Base-by-base conservation (phyloP, 1,284 basidiomycete genomes). In the Coniferiporia sulphurascens region DNA sequence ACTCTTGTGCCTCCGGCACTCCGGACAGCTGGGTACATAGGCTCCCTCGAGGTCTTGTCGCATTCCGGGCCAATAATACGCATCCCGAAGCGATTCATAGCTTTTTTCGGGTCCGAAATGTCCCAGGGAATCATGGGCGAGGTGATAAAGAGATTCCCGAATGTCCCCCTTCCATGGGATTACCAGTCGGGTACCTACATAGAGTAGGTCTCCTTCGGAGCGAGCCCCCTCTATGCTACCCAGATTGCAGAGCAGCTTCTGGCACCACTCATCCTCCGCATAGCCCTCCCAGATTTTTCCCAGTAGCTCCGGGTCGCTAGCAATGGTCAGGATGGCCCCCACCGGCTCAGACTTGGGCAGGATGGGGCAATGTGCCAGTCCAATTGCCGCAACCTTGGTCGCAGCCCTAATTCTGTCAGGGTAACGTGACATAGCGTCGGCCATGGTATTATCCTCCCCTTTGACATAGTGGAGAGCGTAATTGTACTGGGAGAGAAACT, bases 401-500 rank as follows among this genome's bases (percentile, higher is more conserved):
- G n/a, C n/a, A n/a, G n/a, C n/a, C n/a, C n/a, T n/a, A 1, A n/a
- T n/a, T n/a, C n/a, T n/a, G n/a, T 35, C 52, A 4, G 72, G 71
- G 2, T 72, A 65, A 1, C 69, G 63, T 0, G 74, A 77, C 0
- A 77, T 60, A 0, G 73, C 69, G 53, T 77, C 74, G 0, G 76
- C 72, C 0, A 69, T 69, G 0, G 65, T 63, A 56, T 78, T 78
- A 9, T 70, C 66, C 41, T 69, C 66, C 0, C 76, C 75, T 15
- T 58, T 56, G 3, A 78, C 60, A 54, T 79, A 77, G 0, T 60
- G 50, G 22, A 78, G 71, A 0, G 66, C 57, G 35, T 67, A 70
- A 38, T 74, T 69, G 36, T 69, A 79, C 21, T 78, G 69, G 0
- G 65, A 52, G 3, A 80, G 43, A 9, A 67, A 65, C 55, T 78